Evolutionary conservation across 2,329 filamentous ascomycete species (phyloP).

Genomic region (Chrysoporthe puriensis): DNA sequence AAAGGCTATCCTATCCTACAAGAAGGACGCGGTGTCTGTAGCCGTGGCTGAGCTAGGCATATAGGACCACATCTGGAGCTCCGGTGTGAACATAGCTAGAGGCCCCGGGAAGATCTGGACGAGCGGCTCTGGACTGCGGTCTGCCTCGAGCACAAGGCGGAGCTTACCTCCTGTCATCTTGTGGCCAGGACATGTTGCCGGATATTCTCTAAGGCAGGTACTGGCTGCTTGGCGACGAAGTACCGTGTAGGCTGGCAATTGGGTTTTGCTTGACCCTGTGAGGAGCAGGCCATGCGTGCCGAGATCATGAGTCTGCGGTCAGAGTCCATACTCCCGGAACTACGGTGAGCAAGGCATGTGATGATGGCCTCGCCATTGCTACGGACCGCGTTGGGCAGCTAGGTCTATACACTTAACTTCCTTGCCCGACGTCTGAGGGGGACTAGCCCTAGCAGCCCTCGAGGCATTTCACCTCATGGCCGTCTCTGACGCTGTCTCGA

Average conservation of each 20-base stretch:
- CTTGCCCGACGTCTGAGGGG: too few species aligned
- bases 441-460: too few species aligned
- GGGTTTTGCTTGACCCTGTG: not conserved
- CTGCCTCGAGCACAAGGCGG: not conserved
- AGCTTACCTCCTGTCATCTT: not conserved
- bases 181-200: not conserved
- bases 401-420: too few species aligned
- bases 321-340: too few species aligned
- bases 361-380: too few species aligned
- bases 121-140: not conserved
- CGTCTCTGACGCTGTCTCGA: not conserved
- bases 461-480: not conserved
- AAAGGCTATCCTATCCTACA: too few species aligned
- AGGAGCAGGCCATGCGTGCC: not conserved
- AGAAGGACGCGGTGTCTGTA: too few species aligned
- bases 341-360: not conserved
- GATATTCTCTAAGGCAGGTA: not conserved
- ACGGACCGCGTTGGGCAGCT: too few species aligned
- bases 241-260: not conserved
- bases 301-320: not conserved
- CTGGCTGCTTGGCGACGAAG: not conserved
- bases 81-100: too few species aligned
- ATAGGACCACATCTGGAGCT: too few species aligned
- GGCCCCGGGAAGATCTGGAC: not conserved
- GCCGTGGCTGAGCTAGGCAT: too few species aligned